Percentiles rank a stretch among this genome's conserved stretches.
Evolutionary conservation across 805 yeast species (phyloP).

Genomic region (Pichia deserticola): DNA sequence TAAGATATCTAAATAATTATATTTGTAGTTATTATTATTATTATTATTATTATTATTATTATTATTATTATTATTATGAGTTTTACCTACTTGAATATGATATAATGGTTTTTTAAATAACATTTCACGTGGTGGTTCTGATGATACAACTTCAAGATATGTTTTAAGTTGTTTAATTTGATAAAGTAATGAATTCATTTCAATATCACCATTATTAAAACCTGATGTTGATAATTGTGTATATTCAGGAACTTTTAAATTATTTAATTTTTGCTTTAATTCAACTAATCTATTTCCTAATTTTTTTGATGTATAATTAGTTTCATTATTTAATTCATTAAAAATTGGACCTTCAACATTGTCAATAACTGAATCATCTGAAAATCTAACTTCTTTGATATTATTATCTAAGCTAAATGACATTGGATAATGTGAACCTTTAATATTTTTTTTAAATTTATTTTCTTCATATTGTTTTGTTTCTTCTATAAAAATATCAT

Average conservation of each 20-base stretch:
- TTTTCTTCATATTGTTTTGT: not conserved
- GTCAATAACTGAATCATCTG: conserved; percentile 14
- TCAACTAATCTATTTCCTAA: conserved; percentile 23
- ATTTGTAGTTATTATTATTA: conserved; percentile 6
- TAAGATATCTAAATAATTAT: conserved; percentile 24
- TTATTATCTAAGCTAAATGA: conserved; percentile 8
- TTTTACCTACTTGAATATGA: conserved; percentile 12
- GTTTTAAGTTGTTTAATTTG: conserved; percentile 27
- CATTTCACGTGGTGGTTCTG: conserved; percentile 29
- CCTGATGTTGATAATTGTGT: conserved; percentile 13
- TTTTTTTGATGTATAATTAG: conserved; percentile 9
- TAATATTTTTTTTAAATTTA: not conserved
- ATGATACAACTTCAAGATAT: conserved; percentile 24
- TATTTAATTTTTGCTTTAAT: conserved; percentile 25
- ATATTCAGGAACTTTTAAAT: conserved; percentile 20
- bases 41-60: too few species aligned
- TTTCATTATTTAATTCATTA: conserved; percentile 10
- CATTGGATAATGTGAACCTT: not conserved
- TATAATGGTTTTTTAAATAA: conserved; percentile 24
- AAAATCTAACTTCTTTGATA: conserved; percentile 20
- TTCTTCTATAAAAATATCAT: conserved; percentile 11
- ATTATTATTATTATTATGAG: too few species aligned
- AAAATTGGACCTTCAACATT: not conserved
- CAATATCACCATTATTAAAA: conserved; percentile 12
- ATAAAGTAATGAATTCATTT: conserved; percentile 31